These are phyloP conservation scores for Annulohypoxylon moriforme DNA, from an alignment of 495 filamentous ascomycete species.

Conservation along the genomic window DNA sequence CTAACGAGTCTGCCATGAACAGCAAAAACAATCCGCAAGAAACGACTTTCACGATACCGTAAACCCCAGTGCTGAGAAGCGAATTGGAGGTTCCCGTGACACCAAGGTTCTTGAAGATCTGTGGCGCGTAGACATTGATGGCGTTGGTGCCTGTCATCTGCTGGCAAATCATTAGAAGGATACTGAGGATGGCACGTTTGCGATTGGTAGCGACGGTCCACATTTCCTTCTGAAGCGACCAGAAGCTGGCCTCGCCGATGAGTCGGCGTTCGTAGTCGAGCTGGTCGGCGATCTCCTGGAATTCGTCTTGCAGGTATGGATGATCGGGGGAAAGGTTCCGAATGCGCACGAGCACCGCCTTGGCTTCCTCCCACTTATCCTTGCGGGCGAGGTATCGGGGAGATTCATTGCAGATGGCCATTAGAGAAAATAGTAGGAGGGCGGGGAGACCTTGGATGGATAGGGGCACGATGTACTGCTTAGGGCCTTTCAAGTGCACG, in stretches of 20 bases:
- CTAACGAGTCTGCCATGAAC: slow-evolving; percentile 78
- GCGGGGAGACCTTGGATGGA: slow-evolving; percentile 74
- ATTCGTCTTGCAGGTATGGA: slow-evolving; percentile 72
- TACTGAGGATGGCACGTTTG: slow-evolving; percentile 68
- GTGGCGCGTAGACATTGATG: slow-evolving; percentile 76
- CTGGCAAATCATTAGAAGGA: slow-evolving; percentile 76
- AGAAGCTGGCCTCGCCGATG: slow-evolving; percentile 70
- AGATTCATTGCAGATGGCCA: slow-evolving; percentile 72
- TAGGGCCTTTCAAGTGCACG: slow-evolving; percentile 61
- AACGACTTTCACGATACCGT: slow-evolving; percentile 70
- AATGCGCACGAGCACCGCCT: slow-evolving; percentile 63
- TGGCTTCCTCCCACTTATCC: slow-evolving; percentile 76
- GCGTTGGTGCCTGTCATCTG: slow-evolving; percentile 75
- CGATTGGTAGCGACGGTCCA: slow-evolving; percentile 74
- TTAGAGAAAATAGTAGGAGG: slow-evolving; percentile 65
- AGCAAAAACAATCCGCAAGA: slow-evolving; percentile 70
- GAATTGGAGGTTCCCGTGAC: slow-evolving; percentile 61
- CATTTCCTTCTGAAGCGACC: slow-evolving; percentile 76
- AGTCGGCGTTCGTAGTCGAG: slow-evolving; percentile 75
- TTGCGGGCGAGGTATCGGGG: slow-evolving; percentile 76
- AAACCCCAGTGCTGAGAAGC: slow-evolving; percentile 73
- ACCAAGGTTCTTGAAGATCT: slow-evolving; percentile 73
- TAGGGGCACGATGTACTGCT: slow-evolving; percentile 75
- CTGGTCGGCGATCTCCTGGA: slow-evolving; percentile 73
- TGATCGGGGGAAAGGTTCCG: slow-evolving; percentile 68